phyloP scores from a whole-genome alignment of 2,329 filamentous ascomycete species.

The Trichoderma sp. region DNA sequence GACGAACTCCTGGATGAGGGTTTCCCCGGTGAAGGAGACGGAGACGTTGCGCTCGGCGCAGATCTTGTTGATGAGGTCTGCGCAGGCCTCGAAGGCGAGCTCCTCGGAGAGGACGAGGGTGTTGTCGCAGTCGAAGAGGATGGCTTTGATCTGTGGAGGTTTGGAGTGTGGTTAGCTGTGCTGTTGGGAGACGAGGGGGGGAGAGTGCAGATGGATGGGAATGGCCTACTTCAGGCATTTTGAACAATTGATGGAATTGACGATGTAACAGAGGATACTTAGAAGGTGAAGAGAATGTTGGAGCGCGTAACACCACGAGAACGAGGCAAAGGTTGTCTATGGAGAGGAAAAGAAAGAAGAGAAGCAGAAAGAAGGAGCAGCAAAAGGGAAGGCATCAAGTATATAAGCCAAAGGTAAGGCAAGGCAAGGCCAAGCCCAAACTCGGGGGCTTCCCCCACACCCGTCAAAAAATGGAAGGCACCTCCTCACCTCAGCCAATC shows the following conservation, averaged over 20 bases:
- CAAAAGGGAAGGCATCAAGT: background rate
- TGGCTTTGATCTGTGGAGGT: constrained; percentile 58
- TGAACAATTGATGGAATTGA: constrained; percentile 29
- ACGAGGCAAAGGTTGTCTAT: no score
- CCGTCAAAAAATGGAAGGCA: background rate
- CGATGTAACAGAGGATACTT: background rate
- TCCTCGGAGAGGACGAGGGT: constrained; percentile 91
- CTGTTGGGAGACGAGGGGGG: background rate
- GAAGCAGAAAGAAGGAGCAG: constrained; percentile 14
- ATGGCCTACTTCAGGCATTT: constrained; percentile 41
- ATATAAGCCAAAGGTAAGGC: constrained; percentile 2
- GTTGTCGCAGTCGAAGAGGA: constrained; percentile 84
- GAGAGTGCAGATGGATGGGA: background rate
- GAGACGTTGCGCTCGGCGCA: constrained; percentile 65
- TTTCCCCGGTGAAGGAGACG: constrained; percentile 73
- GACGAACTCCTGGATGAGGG: constrained; percentile 83
- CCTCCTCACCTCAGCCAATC: no score
- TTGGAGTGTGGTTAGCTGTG: background rate
- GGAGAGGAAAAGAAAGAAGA: constrained; percentile 17
- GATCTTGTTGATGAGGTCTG: constrained; percentile 85
- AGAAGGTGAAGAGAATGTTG: background rate
- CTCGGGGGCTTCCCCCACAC: constrained; percentile 5
- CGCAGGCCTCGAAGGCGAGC: constrained; percentile 88
- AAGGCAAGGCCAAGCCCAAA: background rate
- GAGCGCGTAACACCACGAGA: background rate